phyloP scores from a whole-genome alignment of 1,284 basidiomycete species.

The Ceratobasidium sp. region DNA sequence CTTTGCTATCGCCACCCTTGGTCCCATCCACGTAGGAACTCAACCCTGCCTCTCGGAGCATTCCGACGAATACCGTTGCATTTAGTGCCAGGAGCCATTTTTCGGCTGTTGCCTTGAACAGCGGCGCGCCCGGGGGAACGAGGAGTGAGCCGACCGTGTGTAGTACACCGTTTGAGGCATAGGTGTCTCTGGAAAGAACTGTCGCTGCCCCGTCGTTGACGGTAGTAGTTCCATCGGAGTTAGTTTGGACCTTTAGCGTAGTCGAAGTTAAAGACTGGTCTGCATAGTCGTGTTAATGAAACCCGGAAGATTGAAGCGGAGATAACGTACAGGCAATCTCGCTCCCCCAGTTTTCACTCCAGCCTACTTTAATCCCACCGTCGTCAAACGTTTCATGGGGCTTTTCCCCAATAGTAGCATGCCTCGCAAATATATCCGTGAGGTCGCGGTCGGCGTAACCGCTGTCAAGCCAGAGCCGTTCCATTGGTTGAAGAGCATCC shows the following conservation, averaged over 20 bases:
- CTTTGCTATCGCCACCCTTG: slow-evolving; percentile 60
- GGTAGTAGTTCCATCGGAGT: slow-evolving; percentile 24
- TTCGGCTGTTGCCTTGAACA: slow-evolving; percentile 85
- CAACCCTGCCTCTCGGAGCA: slow-evolving; percentile 85
- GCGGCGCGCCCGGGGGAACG: slow-evolving; percentile 70
- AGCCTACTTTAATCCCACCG: slow-evolving; percentile 45
- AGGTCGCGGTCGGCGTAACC: slow-evolving; percentile 84
- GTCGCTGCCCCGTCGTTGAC: slow-evolving; percentile 39
- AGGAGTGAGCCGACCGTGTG: slow-evolving; percentile 89
- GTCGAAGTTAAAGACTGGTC: slow-evolving; percentile 31
- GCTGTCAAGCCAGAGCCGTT: slow-evolving; percentile 86
- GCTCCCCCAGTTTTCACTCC: slow-evolving; percentile 48
- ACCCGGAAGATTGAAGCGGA: neutral
- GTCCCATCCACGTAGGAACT: slow-evolving; percentile 82
- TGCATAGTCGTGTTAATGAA: slow-evolving; percentile 2
- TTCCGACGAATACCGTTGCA: slow-evolving; percentile 89
- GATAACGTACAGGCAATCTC: slow-evolving; percentile 40
- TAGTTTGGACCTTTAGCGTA: slow-evolving; percentile 12
- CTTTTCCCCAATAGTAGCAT: slow-evolving; percentile 66
- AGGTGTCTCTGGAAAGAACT: slow-evolving; percentile 78
- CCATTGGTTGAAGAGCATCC: slow-evolving; percentile 69
- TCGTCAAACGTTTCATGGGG: slow-evolving; percentile 58
- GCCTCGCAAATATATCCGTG: slow-evolving; percentile 78
- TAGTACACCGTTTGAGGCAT: slow-evolving; percentile 94
- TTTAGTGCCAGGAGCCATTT: slow-evolving; percentile 92